Evolutionary conservation across 192 early-diverging fungal genomes (phyloP), one percentile per base, ranked within the genome.

Genomic region (Cetraspora pellucida): DNA sequence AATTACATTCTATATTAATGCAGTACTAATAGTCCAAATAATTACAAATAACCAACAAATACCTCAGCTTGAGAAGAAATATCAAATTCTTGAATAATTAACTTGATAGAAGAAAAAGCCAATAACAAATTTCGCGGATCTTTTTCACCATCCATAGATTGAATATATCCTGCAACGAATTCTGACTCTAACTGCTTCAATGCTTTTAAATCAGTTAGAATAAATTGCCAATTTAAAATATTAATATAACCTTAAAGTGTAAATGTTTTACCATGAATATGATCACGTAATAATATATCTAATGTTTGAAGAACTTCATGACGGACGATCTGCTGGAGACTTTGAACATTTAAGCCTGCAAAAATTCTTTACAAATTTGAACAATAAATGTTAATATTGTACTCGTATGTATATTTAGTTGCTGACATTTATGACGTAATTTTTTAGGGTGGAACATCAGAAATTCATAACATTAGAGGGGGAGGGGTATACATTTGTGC

Each of bases 101-200:
- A 81, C 55, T 87, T 87, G 49, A 96, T 84, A 2, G 93, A 84
- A 45, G 89, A 83, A 82, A 99, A 99, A 2, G 91, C 93, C 31
- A 95, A 81, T 77, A 97, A 86, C 45, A 99, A 84, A 79, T 98
- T 96, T 37, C 98, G 85, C 16, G 98, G 98, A 81, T 99, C 98
- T 87, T 99, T 99, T 82, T 99, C 98, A 28, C 96, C 96, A 82
- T 99, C 98, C 85, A 99, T 86, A 23, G 85, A 80, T 78, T 95
- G 89, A 25, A 93, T 93, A 81, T 94, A 98, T 30, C 93, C 95
- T 71, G 85, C 84, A 13, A 96, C 85, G 85, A 96, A 95, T 23
- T 89, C 89, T 21, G 86, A 81, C 61, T 87, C 90, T 67, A 95
- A 87, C 23, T 84, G 49, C 70, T 86, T 79, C n/a, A 95, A 83